Evolutionary conservation across 345 rosid species (phyloP), one percentile per base, ranked within the genome.

Genomic region (Balakata baccata): DNA sequence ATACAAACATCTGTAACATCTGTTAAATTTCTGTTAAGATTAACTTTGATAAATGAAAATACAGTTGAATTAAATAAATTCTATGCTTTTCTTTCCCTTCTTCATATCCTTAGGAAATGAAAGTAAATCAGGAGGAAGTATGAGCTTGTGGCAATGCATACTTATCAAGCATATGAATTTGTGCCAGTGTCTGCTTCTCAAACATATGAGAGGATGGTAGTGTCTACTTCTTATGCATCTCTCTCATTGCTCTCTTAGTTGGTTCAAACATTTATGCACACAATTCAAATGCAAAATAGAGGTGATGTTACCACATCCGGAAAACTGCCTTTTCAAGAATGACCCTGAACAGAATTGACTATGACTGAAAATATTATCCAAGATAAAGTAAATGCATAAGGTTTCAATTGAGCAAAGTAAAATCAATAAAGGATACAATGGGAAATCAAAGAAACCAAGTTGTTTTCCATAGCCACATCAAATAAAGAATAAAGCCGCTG

Each of bases 1-100:
- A 96, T 91, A 79, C 98, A 93, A 62, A 93, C 93, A 83, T 93
- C 92, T 62, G 92, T 90, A 64, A 96, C 86, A 87, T 96, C 99
- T 96, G 82, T 85, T 66, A 56, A 81, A 77, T 70, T 71, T 79
- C 79, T 80, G 90, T 85, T 80, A 88, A 88, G 90, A 74, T 18
- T 64, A 77, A 50, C 52, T 71, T 77, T 68, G 50, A 71, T 38
- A 12, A 41, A 60, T 20, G 70, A 18, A 74, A 58, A 18, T 49
- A 70, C 11, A 47, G 29, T 59, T 20, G 66, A 39, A 49, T 22
- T 16, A 49, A 23, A 9, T 51, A 52, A 52, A 34, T 68, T 4
- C 58, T 0, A 52, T 51, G 5, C 10, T 34, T 34, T 37, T 37
- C 18, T 34, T 52, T 18, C 16, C 38, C 38, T 2, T 57, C 29